Evolutionary conservation across 345 rosid genomes (phyloP).

Genomic region (Acer saccharum): DNA sequence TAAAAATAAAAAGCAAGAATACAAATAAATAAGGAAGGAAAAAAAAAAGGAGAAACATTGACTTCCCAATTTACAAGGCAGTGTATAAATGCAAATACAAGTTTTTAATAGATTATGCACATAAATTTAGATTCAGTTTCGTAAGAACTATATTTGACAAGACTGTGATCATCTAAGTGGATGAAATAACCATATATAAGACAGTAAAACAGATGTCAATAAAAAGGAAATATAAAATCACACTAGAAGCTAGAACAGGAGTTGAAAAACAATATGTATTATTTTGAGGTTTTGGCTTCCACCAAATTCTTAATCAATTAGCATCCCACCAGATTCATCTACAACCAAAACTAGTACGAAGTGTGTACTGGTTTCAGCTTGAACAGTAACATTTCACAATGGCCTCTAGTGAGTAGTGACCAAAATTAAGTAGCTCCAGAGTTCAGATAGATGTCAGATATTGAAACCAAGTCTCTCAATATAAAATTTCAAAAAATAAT

Average conservation of each 20-base stretch:
- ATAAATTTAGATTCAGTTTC: not conserved
- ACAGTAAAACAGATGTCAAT: not conserved
- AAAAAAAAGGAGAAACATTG: not conserved
- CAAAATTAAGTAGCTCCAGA: too few relatives aligned
- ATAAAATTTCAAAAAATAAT: not conserved
- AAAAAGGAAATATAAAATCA: not conserved
- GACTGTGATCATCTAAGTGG: not conserved
- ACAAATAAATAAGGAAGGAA: not conserved
- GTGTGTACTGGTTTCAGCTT: too few relatives aligned
- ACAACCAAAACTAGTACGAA: too few relatives aligned
- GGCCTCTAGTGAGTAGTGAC: too few relatives aligned
- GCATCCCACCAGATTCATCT: too few relatives aligned
- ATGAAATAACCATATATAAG: not conserved
- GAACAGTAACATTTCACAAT: too few relatives aligned
- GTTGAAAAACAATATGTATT: not conserved
- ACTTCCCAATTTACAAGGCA: not conserved
- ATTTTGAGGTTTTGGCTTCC: too few relatives aligned
- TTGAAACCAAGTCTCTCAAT: too few relatives aligned
- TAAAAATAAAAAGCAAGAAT: slow-evolving; percentile 19
- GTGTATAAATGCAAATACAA: not conserved
- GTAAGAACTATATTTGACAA: not conserved
- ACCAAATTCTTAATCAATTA: too few relatives aligned
- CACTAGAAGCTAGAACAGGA: not conserved
- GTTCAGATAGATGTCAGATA: too few relatives aligned
- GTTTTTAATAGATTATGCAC: not conserved